phyloP scores from a whole-genome alignment of 352 stramenopile species.

The Aphanomyces astaci region DNA sequence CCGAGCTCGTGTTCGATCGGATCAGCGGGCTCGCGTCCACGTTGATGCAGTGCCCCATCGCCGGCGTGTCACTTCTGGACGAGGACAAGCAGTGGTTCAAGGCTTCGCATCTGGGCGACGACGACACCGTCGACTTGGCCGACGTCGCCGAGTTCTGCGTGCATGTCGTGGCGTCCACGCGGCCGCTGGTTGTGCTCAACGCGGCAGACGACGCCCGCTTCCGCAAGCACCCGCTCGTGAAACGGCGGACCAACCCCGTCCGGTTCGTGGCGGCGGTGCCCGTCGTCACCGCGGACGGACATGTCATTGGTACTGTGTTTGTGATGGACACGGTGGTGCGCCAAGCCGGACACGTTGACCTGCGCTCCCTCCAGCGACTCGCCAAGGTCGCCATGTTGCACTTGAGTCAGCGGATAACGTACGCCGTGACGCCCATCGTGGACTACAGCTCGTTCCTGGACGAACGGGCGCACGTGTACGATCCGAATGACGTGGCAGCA shows the following conservation, averaged over 20 bases:
- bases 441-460: conserved; percentile 19
- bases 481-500: background rate
- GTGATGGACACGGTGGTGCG: conserved; percentile 42
- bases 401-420: background rate
- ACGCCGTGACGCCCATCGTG: conserved; percentile 6
- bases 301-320: conserved; percentile 77
- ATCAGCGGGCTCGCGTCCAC: conserved; percentile 78
- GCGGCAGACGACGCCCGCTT: conserved; percentile 74
- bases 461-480: background rate
- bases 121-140: conserved; percentile 61
- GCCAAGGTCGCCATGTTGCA: conserved; percentile 10
- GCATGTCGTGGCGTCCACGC: conserved; percentile 79
- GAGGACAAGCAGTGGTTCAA: conserved; percentile 86
- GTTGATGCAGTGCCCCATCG: conserved; percentile 81
- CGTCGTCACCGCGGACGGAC: conserved; percentile 67
- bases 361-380: conserved; percentile 8
- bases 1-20: conserved; percentile 81
- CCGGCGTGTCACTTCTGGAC: conserved; percentile 76
- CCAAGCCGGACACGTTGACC: background rate
- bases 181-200: conserved; percentile 70
- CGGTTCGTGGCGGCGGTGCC: conserved; percentile 76
- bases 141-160: conserved; percentile 70
- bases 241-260: conserved; percentile 52
- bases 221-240: conserved; percentile 73
- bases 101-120: conserved; percentile 67